Evolutionary conservation across 2,329 filamentous ascomycete genomes (phyloP).

Genomic region (Epichloe gansuensis): DNA sequence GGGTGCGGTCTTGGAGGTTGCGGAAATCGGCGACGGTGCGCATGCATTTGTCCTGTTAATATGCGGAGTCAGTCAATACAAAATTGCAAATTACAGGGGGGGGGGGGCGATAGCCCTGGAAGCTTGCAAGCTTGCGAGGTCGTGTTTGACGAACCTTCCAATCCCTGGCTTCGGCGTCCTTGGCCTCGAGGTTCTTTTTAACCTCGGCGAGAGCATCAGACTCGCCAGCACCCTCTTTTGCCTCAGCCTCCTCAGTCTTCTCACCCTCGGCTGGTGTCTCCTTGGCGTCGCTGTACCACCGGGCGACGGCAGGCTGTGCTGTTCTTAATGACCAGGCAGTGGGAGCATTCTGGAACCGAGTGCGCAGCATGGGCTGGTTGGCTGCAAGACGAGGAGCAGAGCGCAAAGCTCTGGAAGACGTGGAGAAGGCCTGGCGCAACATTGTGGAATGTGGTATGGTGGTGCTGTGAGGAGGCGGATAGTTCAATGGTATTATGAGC

Average conservation of each 20-base stretch:
- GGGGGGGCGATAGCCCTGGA: not conserved
- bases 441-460: slow-evolving; percentile 18
- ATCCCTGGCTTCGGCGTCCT: slow-evolving; percentile 47
- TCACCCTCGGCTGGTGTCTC: slow-evolving; percentile 17
- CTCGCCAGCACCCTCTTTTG: slow-evolving; percentile 16
- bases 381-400: slow-evolving; percentile 24
- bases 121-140: not conserved
- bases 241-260: slow-evolving; percentile 16
- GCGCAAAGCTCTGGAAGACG: slow-evolving; percentile 32
- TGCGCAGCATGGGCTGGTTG: slow-evolving; percentile 22
- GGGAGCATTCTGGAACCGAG: slow-evolving; percentile 25
- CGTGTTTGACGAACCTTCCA: slow-evolving; percentile 55
- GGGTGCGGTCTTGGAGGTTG: slow-evolving; percentile 90
- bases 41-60: slow-evolving; percentile 73
- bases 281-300: slow-evolving; percentile 39
- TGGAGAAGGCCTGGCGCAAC: slow-evolving; percentile 32
- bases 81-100: not conserved
- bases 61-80: not conserved
- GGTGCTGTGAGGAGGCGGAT: slow-evolving; percentile 6
- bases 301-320: slow-evolving; percentile 20
- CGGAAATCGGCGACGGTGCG: slow-evolving; percentile 93
- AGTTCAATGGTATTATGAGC: slow-evolving; percentile 4
- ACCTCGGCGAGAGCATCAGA: slow-evolving; percentile 28
- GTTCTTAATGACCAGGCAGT: slow-evolving; percentile 24
- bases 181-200: slow-evolving; percentile 39